phyloP scores from a whole-genome alignment of 1,139 yeast species.

The Sugiyamaella xylanicola region DNA sequence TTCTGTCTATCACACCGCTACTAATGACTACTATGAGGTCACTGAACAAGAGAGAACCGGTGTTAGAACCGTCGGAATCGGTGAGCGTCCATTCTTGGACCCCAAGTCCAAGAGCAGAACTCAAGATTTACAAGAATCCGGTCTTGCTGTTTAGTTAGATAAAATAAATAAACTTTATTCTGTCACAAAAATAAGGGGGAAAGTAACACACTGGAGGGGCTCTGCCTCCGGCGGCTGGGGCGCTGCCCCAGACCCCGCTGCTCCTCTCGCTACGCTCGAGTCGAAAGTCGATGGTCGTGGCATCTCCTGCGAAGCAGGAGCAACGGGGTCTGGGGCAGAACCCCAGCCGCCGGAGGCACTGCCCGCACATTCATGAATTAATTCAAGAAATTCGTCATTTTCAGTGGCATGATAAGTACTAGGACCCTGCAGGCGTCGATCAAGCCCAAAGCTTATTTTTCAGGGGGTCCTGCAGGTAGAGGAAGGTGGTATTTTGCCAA shows the following conservation, averaged over 20 bases:
- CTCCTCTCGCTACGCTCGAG: background rate
- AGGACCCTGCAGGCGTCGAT: background rate
- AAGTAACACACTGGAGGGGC: background rate
- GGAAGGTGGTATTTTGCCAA: too few relatives aligned
- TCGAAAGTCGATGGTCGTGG: too few relatives aligned
- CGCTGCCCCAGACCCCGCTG: background rate
- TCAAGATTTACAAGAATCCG: conserved; percentile 23
- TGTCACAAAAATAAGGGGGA: too few relatives aligned
- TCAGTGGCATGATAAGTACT: too few relatives aligned
- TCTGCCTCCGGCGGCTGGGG: background rate
- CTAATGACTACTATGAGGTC: conserved; percentile 22
- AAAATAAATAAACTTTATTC: background rate
- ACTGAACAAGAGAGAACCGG: conserved; percentile 31
- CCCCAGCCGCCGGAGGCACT: too few relatives aligned
- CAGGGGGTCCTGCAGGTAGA: too few relatives aligned
- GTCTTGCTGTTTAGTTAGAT: conserved; percentile 8
- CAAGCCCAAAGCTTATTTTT: background rate
- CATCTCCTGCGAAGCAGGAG: too few relatives aligned
- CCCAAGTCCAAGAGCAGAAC: conserved; percentile 26
- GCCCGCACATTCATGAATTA: too few relatives aligned
- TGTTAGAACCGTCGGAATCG: conserved; percentile 34
- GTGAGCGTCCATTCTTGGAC: conserved; percentile 35
- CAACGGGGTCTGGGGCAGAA: too few relatives aligned
- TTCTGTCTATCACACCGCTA: conserved; percentile 39
- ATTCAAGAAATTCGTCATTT: too few relatives aligned